Base-by-base conservation (phyloP, 495 filamentous ascomycete species). In the Trichocladium antarcticum region DNA sequence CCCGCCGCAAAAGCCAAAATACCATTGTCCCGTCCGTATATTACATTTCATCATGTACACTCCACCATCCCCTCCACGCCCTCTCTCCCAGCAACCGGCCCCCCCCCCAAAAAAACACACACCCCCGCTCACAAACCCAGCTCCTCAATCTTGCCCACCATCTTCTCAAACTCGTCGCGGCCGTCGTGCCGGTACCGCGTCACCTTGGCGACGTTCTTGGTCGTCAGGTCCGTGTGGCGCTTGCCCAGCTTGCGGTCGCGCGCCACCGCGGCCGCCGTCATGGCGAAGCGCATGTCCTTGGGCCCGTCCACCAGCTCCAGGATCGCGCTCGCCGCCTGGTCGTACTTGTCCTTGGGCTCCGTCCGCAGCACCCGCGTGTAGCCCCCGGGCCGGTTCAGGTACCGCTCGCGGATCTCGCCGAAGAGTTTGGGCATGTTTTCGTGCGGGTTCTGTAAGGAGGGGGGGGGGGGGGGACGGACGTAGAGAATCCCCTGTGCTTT, bases 251-350 rank as follows among this genome's bases (percentile, higher is more conserved):
- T 62, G 28, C 81, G 70, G 55, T 83, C 71, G 35, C 74, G 73
- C 32, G 82, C 85, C 0, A 98, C 70, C 0, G 85, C 80, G 39
- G 78, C 78, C 4, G 92, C 92, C 14, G 89, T 95, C 73, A 96
- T 80, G 45, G 84, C 83, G 69, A 98, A 97, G 2, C 89, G 83
- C 76, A 95, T 87, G 68, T 98, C 92, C 66, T 82, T 85, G 14
- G 89, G 90, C 36, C 90, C 90, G 63, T 98, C 92, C 37, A 97
- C 88, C 11, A 98, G 76, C 67, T 97, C 92, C n/a, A 98, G 78
- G 56, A 98, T 93, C 0, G 92, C 92, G 17, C 80, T 84, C 29
- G 80, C 74, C 3, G 86, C 90, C 69, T 94, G 86, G 61, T 95
- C 88, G 60, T 81, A 67, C 22, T 58, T 77, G 56, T 95, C 87